Conservation (phyloP, 2,329 filamentous ascomycete genomes). For the Blumeriella jaapii region DNA sequence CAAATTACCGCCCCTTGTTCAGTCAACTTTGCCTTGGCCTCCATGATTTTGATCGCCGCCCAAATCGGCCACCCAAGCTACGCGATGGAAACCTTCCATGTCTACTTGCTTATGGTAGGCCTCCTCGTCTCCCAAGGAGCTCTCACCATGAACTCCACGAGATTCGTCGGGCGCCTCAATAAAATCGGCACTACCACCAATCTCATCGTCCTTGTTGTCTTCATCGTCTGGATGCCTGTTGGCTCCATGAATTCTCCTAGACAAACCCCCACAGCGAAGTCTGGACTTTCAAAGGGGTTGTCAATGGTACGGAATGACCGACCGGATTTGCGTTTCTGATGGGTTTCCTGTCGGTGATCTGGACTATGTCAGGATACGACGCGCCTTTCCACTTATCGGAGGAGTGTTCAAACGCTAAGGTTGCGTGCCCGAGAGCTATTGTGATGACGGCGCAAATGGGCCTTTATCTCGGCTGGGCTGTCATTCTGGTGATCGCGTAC, state of each 20-base stretch:
- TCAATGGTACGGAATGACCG: conserved; percentile 46
- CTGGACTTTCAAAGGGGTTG: conserved; percentile 29
- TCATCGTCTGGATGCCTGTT: conserved; percentile 6
- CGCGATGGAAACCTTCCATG: conserved; percentile 2
- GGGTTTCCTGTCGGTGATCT: conserved; percentile 53
- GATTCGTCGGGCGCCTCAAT: conserved; percentile 6
- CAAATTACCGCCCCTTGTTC: conserved; percentile 6
- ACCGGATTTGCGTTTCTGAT: conserved; percentile 48
- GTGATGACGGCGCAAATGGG: conserved; percentile 49
- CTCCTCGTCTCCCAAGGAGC: conserved; percentile 6
- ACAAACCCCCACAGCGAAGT: conserved; percentile 4
- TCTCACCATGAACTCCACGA: conserved; percentile 7
- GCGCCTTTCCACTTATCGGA: conserved; percentile 52
- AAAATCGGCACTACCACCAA: conserved; percentile 4
- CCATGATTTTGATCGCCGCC: conserved; percentile 7
- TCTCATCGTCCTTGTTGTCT: conserved; percentile 4
- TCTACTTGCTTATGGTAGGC: conserved; percentile 4
- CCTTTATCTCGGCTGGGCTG: conserved; percentile 49
- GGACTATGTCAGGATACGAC: conserved; percentile 52
- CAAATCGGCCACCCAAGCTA: conserved; percentile 7
- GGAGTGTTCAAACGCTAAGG: conserved; percentile 56
- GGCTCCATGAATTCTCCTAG: conserved; percentile 3
- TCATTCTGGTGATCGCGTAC: conserved; percentile 54
- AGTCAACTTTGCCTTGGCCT: conserved; percentile 6
- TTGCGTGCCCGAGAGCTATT: conserved; percentile 53